Evolutionary conservation across 1,139 yeast species (phyloP).

Genomic region (Petasospora rhodanensis): DNA sequence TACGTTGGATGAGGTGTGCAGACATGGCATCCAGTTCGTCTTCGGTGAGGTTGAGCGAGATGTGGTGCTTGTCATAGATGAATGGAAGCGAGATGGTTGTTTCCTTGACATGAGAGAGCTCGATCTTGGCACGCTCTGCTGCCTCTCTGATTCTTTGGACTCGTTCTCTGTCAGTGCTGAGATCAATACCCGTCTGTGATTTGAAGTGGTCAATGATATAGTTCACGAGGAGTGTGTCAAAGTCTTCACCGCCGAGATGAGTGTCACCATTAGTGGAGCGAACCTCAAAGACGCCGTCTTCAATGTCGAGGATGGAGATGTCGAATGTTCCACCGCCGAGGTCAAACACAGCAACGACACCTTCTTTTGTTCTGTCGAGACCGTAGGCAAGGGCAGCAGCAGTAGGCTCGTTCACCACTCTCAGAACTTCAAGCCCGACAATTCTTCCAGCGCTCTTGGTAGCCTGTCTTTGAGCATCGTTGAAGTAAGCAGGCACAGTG

Average conservation of each 20-base stretch:
- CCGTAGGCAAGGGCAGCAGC: conserved; percentile 99
- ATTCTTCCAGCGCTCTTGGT: conserved; percentile 98
- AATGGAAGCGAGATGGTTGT: conserved; percentile 97
- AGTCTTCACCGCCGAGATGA: conserved; percentile 98
- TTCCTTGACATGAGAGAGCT: conserved; percentile 87
- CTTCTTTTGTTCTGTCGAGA: conserved; percentile 80
- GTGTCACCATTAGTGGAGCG: conserved; percentile 99
- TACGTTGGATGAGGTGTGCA: conserved; percentile 67
- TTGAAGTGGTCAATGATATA: conserved; percentile 89
- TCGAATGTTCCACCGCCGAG: conserved; percentile 99
- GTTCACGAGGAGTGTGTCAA: conserved; percentile 83
- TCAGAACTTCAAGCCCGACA: conserved; percentile 91
- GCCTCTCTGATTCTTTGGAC: conserved; percentile 99
- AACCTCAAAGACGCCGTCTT: conserved; percentile 96
- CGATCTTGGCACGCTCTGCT: conserved; percentile 99
- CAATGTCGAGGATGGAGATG: conserved; percentile 90
- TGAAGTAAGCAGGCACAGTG: conserved; percentile 97
- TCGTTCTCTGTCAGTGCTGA: conserved; percentile 94
- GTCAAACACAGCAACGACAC: conserved; percentile 91
- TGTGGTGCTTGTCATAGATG: conserved; percentile 80
- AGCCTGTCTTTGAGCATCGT: conserved; percentile 98
- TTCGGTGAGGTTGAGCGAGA: conserved; percentile 72
- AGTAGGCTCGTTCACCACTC: conserved; percentile 98
- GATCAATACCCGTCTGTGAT: conserved; percentile 87
- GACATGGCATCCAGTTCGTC: conserved; percentile 68